These are phyloP conservation scores for Delonix regia DNA, from an alignment of 306 rosid species.

Conservation along the genomic window DNA sequence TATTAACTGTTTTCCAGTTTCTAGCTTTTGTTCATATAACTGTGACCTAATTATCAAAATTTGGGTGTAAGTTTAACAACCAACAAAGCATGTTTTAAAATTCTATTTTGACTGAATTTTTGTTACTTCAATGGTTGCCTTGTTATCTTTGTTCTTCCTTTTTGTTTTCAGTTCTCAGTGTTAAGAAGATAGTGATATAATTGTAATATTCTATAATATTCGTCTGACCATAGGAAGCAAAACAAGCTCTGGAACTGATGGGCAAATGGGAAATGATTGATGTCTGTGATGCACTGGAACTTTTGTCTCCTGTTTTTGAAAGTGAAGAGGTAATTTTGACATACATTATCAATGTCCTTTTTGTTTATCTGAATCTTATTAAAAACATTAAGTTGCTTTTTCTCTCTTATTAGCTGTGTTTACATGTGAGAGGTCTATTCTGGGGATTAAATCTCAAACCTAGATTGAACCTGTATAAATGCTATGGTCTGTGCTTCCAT, in stretches of 20 bases:
- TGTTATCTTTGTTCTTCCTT: background rate
- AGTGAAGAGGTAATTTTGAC: slow-evolving; percentile 83
- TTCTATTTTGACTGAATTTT: slow-evolving; percentile 9
- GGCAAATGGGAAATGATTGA: slow-evolving; percentile 97
- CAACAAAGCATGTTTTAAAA: background rate
- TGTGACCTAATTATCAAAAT: background rate
- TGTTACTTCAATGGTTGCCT: slow-evolving; percentile 14
- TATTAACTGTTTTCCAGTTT: background rate
- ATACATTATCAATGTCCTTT: slow-evolving; percentile 1
- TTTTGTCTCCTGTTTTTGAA: slow-evolving; percentile 93
- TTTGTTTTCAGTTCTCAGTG: slow-evolving; percentile 17
- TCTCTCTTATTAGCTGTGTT: background rate
- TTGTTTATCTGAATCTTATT: slow-evolving; percentile 2
- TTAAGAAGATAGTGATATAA: slow-evolving; percentile 3
- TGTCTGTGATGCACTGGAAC: slow-evolving; percentile 92
- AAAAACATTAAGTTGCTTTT: background rate
- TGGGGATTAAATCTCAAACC: background rate
- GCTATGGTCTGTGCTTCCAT: background rate
- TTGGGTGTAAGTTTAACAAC: background rate
- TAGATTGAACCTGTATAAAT: background rate
- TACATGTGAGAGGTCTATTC: background rate
- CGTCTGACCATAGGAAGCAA: slow-evolving; percentile 85
- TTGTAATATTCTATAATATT: slow-evolving; percentile 29
- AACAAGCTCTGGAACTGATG: slow-evolving; percentile 91
- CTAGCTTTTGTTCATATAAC: slow-evolving; percentile 7